Evolutionary conservation across 2,329 filamentous ascomycete species (phyloP).

Genomic region (Amylocarpus encephaloides): DNA sequence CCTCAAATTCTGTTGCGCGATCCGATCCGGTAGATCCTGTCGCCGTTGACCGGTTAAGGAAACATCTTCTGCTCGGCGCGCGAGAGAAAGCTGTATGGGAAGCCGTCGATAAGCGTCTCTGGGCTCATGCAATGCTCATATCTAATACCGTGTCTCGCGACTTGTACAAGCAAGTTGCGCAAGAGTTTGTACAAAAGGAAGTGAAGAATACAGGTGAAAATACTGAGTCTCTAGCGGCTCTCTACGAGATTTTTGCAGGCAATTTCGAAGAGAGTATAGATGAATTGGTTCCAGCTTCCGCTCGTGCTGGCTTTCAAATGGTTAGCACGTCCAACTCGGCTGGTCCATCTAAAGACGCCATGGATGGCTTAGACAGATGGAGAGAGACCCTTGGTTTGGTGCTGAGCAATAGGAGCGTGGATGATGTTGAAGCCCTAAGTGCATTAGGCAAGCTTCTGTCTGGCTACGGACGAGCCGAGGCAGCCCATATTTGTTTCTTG

Average conservation of each 20-base stretch:
- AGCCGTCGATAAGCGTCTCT: slow-evolving; percentile 85
- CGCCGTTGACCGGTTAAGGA: slow-evolving; percentile 66
- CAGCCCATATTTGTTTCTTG: slow-evolving; percentile 88
- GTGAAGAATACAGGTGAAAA: slow-evolving; percentile 75
- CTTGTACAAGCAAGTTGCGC: slow-evolving; percentile 85
- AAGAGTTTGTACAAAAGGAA: slow-evolving; percentile 93
- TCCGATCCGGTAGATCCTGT: slow-evolving; percentile 64
- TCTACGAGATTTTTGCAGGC: slow-evolving; percentile 91
- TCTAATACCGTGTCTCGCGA: slow-evolving; percentile 70
- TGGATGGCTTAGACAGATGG: slow-evolving; percentile 90
- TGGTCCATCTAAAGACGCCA: slow-evolving; percentile 60
- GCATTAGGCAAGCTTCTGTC: slow-evolving; percentile 76
- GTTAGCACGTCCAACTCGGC: slow-evolving; percentile 65
- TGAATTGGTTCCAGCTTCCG: slow-evolving; percentile 88
- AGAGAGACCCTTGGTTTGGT: slow-evolving; percentile 81
- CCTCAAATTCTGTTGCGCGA: slow-evolving; percentile 34
- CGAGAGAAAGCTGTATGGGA: slow-evolving; percentile 89
- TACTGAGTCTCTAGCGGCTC: slow-evolving; percentile 79
- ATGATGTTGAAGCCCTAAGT: slow-evolving; percentile 71
- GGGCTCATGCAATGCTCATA: slow-evolving; percentile 94
- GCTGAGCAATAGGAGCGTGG: slow-evolving; percentile 77
- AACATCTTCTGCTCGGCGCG: slow-evolving; percentile 69
- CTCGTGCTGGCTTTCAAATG: slow-evolving; percentile 85
- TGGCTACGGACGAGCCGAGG: slow-evolving; percentile 82
- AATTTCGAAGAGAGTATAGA: slow-evolving; percentile 94